Conservation (phyloP, 805 yeast genomes). For the Wickerhamiella bombiphila region DNA sequence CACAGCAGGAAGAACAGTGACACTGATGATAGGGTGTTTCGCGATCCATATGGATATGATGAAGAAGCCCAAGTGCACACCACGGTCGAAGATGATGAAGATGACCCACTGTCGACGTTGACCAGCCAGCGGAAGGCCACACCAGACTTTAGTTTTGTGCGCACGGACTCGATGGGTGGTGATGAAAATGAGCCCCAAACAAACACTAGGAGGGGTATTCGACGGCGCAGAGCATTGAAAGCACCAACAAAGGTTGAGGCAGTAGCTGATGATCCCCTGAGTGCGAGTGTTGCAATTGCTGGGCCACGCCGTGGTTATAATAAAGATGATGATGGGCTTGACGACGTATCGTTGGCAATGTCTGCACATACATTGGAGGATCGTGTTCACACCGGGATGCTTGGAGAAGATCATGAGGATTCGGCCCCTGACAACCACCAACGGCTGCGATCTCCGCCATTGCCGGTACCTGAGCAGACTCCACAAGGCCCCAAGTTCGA, state of each 20-base stretch:
- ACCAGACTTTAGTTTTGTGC: background rate
- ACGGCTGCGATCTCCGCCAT: too few species aligned
- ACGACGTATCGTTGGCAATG: constrained; percentile 2
- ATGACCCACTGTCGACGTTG: constrained; percentile 1
- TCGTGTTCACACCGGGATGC: background rate
- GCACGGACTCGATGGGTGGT: background rate
- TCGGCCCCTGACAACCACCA: background rate
- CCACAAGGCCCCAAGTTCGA: constrained; percentile 14
- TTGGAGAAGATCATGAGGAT: background rate
- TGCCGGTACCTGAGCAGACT: background rate
- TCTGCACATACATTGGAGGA: constrained; percentile 1
- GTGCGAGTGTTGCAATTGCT: background rate
- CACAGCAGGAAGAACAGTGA: background rate
- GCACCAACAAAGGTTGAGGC: background rate
- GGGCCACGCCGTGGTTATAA: too few species aligned
- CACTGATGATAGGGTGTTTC: too few species aligned
- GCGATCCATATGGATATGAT: background rate
- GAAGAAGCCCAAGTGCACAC: background rate
- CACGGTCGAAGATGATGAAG: background rate
- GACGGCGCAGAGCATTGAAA: background rate
- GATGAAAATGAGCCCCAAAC: background rate
- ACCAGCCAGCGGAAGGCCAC: background rate
- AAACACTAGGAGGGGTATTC: background rate
- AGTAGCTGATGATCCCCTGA: background rate
- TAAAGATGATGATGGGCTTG: background rate